Evolutionary conservation across 108 stramenopile species (phyloP).

Genomic region (Cyclotella kingstonii): DNA sequence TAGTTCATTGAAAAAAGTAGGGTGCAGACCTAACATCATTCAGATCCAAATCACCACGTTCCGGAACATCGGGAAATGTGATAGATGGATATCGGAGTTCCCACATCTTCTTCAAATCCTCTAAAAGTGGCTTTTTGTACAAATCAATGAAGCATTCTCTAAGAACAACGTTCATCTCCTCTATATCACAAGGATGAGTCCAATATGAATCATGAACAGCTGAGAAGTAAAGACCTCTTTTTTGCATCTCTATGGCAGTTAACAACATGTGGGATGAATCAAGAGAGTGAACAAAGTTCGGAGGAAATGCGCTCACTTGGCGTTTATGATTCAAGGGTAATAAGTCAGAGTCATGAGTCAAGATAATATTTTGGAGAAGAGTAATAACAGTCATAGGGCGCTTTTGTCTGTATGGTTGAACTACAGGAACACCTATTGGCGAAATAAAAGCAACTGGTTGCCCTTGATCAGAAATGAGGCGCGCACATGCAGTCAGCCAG

Average conservation of each 20-base stretch:
- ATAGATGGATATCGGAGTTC: constrained; percentile 90
- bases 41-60: constrained; percentile 87
- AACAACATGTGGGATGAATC: constrained; percentile 99
- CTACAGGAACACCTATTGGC: constrained; percentile 96
- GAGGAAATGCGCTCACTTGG: constrained; percentile 96
- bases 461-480: constrained; percentile 79
- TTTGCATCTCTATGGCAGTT: constrained; percentile 96
- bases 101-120: constrained; percentile 75
- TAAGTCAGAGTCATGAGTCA: constrained; percentile 80
- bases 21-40: constrained; percentile 86
- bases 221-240: constrained; percentile 88
- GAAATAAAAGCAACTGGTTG: constrained; percentile 98
- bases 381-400: constrained; percentile 82
- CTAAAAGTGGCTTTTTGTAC: constrained; percentile 90
- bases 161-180: constrained; percentile 91
- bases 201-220: constrained; percentile 99
- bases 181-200: constrained; percentile 97
- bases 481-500: constrained; percentile 91
- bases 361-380: constrained; percentile 80
- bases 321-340: constrained; percentile 83
- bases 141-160: constrained; percentile 94
- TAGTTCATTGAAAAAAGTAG: constrained; percentile 95
- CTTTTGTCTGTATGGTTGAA: constrained; percentile 92
- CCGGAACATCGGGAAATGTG: constrained; percentile 90
- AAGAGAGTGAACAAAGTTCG: constrained; percentile 98